Percentiles rank a stretch among this genome's conserved stretches.
Evolutionary conservation across 208 protist species (phyloP).

Genomic region (Trypanosomatidae sp.): DNA sequence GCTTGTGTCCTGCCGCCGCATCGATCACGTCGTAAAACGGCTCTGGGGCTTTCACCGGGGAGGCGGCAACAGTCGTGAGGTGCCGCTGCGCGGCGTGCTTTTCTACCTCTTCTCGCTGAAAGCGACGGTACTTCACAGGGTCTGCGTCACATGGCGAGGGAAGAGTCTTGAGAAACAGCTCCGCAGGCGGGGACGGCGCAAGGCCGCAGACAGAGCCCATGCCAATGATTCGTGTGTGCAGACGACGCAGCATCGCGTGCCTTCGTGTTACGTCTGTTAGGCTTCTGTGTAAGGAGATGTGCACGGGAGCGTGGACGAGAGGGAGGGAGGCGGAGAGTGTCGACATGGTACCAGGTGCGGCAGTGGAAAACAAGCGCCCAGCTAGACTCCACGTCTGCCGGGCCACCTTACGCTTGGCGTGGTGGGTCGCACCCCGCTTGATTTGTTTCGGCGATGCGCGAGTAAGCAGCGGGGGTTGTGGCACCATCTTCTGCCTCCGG

Average conservation of each 20-base stretch:
- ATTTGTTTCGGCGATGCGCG: not conserved
- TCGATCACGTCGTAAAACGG: constrained; percentile 31
- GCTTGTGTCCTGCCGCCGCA: constrained; percentile 55
- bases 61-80: not conserved
- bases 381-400: not conserved
- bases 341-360: not conserved
- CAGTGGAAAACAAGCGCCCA: not conserved
- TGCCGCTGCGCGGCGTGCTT: not conserved
- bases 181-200: constrained; percentile 48
- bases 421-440: not conserved
- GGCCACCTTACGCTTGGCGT: not conserved
- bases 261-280: not conserved
- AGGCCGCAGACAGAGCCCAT: constrained; percentile 69
- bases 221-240: constrained; percentile 76
- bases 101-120: constrained; percentile 52
- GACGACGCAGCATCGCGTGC: constrained; percentile 49
- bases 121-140: constrained; percentile 50
- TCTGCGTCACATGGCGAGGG: constrained; percentile 65
- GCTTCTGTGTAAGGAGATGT: not conserved
- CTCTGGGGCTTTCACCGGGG: constrained; percentile 12
- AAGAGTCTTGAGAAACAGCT: constrained; percentile 77
- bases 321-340: not conserved
- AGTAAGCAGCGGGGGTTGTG: not conserved
- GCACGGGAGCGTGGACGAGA: not conserved
- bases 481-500: not conserved